Evolutionary conservation across 257 asterid genomes (phyloP).

Genomic region (Salvia rosmarinus): DNA sequence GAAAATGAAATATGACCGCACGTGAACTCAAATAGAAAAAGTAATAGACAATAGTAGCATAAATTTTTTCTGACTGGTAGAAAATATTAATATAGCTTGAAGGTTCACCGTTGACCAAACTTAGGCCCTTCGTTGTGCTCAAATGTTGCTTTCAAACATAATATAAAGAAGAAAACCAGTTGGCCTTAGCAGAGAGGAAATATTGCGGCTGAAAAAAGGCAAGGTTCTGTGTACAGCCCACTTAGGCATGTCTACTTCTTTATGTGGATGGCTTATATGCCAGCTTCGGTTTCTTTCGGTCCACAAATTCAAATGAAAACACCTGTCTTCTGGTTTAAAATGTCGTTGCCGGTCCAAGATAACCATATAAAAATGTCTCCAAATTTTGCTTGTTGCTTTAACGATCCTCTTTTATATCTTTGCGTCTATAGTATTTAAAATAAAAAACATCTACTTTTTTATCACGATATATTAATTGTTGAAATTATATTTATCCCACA

Average conservation of each 20-base stretch:
- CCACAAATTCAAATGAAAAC: conserved; percentile 40
- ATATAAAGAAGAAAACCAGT: too few species aligned
- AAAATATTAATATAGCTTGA: neutral
- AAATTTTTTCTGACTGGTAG: too few species aligned
- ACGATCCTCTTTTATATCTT: too few species aligned
- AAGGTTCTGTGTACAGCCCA: conserved; percentile 54
- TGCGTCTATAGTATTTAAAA: too few species aligned
- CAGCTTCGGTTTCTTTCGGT: conserved; percentile 37
- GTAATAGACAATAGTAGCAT: too few species aligned
- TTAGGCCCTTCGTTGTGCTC: conserved; percentile 46
- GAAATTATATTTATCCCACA: too few species aligned
- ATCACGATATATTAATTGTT: too few species aligned
- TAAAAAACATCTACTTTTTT: too few species aligned
- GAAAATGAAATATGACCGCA: conserved; percentile 14
- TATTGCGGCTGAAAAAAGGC: conserved; percentile 41
- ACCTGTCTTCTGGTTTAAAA: conserved; percentile 40
- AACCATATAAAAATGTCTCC: too few species aligned
- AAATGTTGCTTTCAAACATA: conserved; percentile 41
- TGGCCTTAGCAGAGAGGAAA: conserved; percentile 16
- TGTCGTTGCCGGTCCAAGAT: too few species aligned
- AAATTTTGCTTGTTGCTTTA: too few species aligned
- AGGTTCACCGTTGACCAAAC: conserved; percentile 32
- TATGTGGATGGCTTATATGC: conserved; percentile 53
- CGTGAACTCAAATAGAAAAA: too few species aligned
- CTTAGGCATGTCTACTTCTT: conserved; percentile 47